Conservation (phyloP, 1,284 basidiomycete genomes). For the Neolentinus lepideus region DNA sequence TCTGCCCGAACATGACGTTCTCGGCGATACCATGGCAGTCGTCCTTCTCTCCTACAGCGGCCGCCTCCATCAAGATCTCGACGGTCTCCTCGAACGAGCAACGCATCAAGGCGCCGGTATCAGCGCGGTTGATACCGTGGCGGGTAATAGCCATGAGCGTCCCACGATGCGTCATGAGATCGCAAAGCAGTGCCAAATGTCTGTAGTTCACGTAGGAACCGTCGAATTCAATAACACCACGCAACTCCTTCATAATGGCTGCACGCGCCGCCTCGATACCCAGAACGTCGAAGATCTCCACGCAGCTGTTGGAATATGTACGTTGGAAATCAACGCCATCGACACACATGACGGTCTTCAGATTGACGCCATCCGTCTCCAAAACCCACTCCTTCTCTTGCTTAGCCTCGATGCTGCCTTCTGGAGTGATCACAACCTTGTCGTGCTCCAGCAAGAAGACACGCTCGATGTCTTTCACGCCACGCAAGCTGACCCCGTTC, state of each 20-base stretch:
- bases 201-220: slow-evolving; percentile 99
- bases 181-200: slow-evolving; percentile 91
- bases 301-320: slow-evolving; percentile 96
- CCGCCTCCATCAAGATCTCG: slow-evolving; percentile 98
- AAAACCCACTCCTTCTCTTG: slow-evolving; percentile 89
- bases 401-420: slow-evolving; percentile 56
- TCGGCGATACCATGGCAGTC: slow-evolving; percentile 98
- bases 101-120: slow-evolving; percentile 95
- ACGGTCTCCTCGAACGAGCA: slow-evolving; percentile 99
- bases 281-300: slow-evolving; percentile 93
- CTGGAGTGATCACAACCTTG: slow-evolving; percentile 62
- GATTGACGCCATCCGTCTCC: slow-evolving; percentile 95
- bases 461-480: slow-evolving; percentile 86
- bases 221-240: slow-evolving; percentile 96
- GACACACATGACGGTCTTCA: slow-evolving; percentile 91
- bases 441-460: slow-evolving; percentile 93
- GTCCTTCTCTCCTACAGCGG: slow-evolving; percentile 95
- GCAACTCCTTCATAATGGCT: slow-evolving; percentile 89
- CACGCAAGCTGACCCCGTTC: slow-evolving; percentile 92
- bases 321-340: slow-evolving; percentile 91
- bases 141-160: slow-evolving; percentile 98
- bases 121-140: slow-evolving; percentile 97
- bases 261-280: slow-evolving; percentile 97
- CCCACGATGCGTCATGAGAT: slow-evolving; percentile 98
- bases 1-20: slow-evolving; percentile 97